These are phyloP conservation scores for Rhizoclosmatium globosum DNA, from an alignment of 192 early-diverging fungal species.

Conservation along the genomic window DNA sequence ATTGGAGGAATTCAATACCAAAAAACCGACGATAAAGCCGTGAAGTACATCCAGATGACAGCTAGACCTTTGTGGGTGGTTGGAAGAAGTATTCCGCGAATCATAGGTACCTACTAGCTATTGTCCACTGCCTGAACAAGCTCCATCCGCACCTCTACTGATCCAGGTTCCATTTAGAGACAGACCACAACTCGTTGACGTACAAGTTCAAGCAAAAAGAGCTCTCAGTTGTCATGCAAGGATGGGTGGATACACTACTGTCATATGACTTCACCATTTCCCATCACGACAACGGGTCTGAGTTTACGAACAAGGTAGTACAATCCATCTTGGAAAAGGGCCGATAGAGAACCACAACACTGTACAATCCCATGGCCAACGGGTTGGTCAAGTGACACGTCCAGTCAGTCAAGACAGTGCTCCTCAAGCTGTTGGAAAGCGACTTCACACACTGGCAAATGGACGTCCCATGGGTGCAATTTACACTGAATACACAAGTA, in stretches of 20 bases:
- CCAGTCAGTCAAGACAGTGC: slow-evolving; percentile 24
- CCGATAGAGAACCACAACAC: slow-evolving; percentile 34
- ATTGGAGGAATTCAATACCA: background rate
- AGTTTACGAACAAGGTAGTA: slow-evolving; percentile 51
- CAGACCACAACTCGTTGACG: background rate
- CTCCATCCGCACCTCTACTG: background rate
- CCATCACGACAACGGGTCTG: slow-evolving; percentile 56
- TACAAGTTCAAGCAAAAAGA: background rate
- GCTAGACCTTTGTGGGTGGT: background rate
- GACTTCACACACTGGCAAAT: slow-evolving; percentile 40
- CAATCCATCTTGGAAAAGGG: slow-evolving; percentile 12
- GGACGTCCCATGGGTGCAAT: slow-evolving; percentile 38
- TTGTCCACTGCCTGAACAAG: background rate
- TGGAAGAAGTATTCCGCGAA: background rate
- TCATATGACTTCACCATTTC: background rate
- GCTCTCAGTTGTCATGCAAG: background rate
- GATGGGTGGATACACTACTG: background rate
- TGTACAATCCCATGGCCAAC: slow-evolving; percentile 54
- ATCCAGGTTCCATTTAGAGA: background rate
- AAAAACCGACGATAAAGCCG: too few species aligned
- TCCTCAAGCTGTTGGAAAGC: slow-evolving; percentile 42
- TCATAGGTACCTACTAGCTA: background rate
- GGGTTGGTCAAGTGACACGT: slow-evolving; percentile 50
- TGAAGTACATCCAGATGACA: too few species aligned
- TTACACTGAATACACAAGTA: background rate